Evolutionary conservation across 1,284 basidiomycete genomes (phyloP), one percentile per base, ranked within the genome.

Genomic region (Ganoderma lingzhi): DNA sequence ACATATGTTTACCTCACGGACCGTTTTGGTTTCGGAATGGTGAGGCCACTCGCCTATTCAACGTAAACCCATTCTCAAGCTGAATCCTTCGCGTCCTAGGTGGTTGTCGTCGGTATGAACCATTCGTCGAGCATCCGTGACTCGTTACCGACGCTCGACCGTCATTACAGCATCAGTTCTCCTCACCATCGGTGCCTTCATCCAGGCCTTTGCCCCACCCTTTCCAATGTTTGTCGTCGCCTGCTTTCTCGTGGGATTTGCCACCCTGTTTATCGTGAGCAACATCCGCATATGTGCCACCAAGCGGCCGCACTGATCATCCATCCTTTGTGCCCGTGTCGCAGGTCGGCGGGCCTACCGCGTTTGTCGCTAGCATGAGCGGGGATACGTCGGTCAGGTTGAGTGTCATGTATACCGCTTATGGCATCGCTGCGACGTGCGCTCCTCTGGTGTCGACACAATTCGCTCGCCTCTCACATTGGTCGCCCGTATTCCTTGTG

Each of bases 11-110:
- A 78, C 60, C 71, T 90, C 3, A 84, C 84, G 15, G 84, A 88
- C 55, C 82, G 80, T 32, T 75, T 89, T 37, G 88, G 88, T 0
- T 88, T 90, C 66, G 90, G 90, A 12, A 85, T 84, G 76, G 87
- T 88, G 37, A 19, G 55, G 17, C 32, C n/a, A 19, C 15, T 35
- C 32, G 30, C 19, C 17, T 19, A 8, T 37, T 8, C 23, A 23
- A 23, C 23, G 23, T 23, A 23, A 23, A 23, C 23, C 23, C 23
- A 23, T 23, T 23, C 23, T 23, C 23, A 23, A 23, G 23, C 23
- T 23, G 23, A 23, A 23, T 23, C 23, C 23, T 23, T 23, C 23
- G 23, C 23, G 23, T 23, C 23, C 23, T 23, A 23, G 23, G 23
- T 23, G 23, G 23, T 23, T 23, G 23, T 23, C 23, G 23, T 23